phyloP scores from a whole-genome alignment of 768 basidiomycete species.

The Pleurotus djamor region DNA sequence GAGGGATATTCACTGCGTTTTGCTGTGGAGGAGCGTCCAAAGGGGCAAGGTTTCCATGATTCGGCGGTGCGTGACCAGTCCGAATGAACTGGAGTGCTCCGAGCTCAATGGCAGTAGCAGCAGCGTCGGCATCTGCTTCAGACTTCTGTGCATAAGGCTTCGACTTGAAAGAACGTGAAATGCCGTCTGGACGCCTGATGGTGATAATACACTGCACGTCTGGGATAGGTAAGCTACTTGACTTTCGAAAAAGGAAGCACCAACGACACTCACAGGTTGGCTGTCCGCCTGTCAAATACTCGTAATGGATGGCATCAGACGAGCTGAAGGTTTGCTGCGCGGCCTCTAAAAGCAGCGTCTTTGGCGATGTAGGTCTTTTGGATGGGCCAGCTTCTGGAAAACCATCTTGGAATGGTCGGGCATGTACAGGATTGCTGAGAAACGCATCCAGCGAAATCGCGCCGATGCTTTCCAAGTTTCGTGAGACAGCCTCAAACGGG shows the following conservation, averaged over 20 bases:
- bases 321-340: constrained; percentile 41
- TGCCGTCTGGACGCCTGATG: constrained; percentile 53
- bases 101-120: constrained; percentile 52
- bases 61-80: constrained; percentile 34
- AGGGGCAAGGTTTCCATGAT: constrained; percentile 30
- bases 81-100: constrained; percentile 60
- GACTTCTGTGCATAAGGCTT: constrained; percentile 41
- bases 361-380: background rate
- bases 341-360: constrained; percentile 33
- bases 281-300: constrained; percentile 38
- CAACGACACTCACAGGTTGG: constrained; percentile 26
- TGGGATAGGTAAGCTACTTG: constrained; percentile 16
- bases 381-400: background rate
- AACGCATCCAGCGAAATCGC: constrained; percentile 23
- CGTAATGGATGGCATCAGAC: constrained; percentile 40
- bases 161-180: constrained; percentile 51
- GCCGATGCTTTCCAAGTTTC: constrained; percentile 23
- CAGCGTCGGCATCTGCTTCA: constrained; percentile 55
- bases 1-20: background rate
- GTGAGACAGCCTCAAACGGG: constrained; percentile 21
- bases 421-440: constrained; percentile 7
- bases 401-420: too few relatives aligned
- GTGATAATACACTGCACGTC: constrained; percentile 63
- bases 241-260: constrained; percentile 7
- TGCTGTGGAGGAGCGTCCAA: constrained; percentile 15